Percentiles rank a stretch among this genome's conserved stretches.
phyloP scores from a whole-genome alignment of 768 basidiomycete genomes.

The Pulveroboletus ravenelii region DNA sequence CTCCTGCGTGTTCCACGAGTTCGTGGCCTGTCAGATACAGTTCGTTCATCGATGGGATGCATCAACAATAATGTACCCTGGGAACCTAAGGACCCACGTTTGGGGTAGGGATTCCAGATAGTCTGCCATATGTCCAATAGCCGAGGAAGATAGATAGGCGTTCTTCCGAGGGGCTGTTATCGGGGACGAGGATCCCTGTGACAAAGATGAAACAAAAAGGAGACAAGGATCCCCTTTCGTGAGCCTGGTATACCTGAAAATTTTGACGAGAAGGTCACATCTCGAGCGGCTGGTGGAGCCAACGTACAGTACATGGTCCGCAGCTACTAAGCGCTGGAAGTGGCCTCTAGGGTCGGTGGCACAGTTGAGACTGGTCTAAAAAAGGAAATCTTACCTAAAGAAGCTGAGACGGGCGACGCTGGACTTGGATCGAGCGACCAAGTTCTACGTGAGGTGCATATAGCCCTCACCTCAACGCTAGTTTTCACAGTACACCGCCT shows the following conservation, averaged over 20 bases:
- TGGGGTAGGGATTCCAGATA: neutral
- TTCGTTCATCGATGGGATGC: neutral
- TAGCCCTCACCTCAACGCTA: slow-evolving; percentile 4
- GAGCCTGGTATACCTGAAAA: neutral
- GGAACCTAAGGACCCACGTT: neutral
- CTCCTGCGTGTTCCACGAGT: neutral
- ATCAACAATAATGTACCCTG: neutral
- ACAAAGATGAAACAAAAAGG: neutral
- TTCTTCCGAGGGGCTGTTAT: neutral
- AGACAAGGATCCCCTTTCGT: neutral
- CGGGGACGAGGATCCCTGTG: neutral
- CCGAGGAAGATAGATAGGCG: neutral
- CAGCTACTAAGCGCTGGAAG: too few relatives aligned
- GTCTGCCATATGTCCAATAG: neutral
- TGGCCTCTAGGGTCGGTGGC: too few relatives aligned
- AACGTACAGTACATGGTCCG: too few relatives aligned
- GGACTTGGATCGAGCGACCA: slow-evolving; percentile 7
- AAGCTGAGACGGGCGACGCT: neutral
- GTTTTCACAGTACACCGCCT: slow-evolving; percentile 8
- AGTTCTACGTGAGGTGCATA: slow-evolving; percentile 8
- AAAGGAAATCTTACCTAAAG: slow-evolving; percentile 29
- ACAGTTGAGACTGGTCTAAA: neutral
- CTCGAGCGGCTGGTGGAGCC: neutral
- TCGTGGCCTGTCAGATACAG: neutral
- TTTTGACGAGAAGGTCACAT: too few relatives aligned